Conservation (phyloP, 2,329 filamentous ascomycete genomes). For the Stagonosporopsis chrysanthemi region DNA sequence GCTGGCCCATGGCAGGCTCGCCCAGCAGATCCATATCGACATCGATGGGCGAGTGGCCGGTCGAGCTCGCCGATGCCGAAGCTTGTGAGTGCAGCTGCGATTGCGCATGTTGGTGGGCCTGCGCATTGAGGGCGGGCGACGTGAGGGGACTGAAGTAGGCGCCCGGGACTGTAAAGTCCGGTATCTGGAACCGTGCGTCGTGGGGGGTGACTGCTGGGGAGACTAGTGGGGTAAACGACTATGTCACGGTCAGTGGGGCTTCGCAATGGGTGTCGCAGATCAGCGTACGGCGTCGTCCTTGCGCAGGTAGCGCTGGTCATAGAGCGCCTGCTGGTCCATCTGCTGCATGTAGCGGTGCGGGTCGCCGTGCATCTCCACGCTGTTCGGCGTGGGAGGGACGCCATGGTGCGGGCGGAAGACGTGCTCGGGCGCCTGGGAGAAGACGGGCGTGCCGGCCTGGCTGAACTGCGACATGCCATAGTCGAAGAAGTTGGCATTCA, state of each 20-base stretch:
- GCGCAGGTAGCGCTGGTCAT: constrained; percentile 69
- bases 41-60: constrained; percentile 58
- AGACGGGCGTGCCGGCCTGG: constrained; percentile 48
- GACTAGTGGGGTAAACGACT: constrained; percentile 80
- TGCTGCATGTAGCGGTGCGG: constrained; percentile 62
- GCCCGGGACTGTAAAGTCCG: constrained; percentile 68
- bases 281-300: constrained; percentile 72
- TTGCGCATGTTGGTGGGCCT: constrained; percentile 55
- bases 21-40: constrained; percentile 55
- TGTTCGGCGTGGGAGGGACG: constrained; percentile 81
- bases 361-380: constrained; percentile 74
- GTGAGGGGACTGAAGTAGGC: constrained; percentile 85
- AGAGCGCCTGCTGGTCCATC: constrained; percentile 65
- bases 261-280: not conserved
- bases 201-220: constrained; percentile 85
- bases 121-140: constrained; percentile 79
- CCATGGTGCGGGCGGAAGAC: constrained; percentile 63
- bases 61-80: constrained; percentile 58
- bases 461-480: constrained; percentile 37
- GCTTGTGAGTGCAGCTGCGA: constrained; percentile 47
- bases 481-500: constrained; percentile 43
- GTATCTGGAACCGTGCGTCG: constrained; percentile 69
- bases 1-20: constrained; percentile 42
- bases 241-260: constrained; percentile 54
- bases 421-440: constrained; percentile 52